Evolutionary conservation across 2,329 filamentous ascomycete genomes (phyloP).

Genomic region (Monilinia polystroma): DNA sequence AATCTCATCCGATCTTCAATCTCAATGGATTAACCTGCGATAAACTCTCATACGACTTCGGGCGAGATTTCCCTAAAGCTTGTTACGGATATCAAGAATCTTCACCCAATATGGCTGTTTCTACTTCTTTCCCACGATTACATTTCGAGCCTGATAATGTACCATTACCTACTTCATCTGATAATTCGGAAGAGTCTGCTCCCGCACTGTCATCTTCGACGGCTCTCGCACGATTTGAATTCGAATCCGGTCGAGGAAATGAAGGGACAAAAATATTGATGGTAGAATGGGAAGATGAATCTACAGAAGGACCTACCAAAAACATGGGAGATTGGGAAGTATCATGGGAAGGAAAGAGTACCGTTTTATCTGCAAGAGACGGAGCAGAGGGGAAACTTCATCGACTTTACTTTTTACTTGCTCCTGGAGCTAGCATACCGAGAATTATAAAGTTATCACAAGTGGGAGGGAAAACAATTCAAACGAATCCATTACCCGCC

Average conservation of each 20-base stretch:
- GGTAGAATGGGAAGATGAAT: constrained; percentile 78
- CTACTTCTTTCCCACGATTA: constrained; percentile 31
- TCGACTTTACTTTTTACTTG: constrained; percentile 77
- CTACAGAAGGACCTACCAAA: constrained; percentile 51
- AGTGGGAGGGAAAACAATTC: constrained; percentile 47
- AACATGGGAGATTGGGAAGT: constrained; percentile 64
- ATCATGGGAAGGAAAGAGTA: constrained; percentile 78
- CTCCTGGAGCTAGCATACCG: constrained; percentile 69
- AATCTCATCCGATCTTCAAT: not conserved
- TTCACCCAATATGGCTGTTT: constrained; percentile 31
- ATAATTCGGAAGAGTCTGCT: constrained; percentile 37
- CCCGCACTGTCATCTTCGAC: constrained; percentile 51
- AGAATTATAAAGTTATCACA: constrained; percentile 65
- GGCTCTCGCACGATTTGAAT: constrained; percentile 83
- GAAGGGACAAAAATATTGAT: constrained; percentile 89
- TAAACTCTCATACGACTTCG: not conserved
- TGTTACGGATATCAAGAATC: not conserved
- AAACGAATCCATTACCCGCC: constrained; percentile 78
- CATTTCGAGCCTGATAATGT: constrained; percentile 35
- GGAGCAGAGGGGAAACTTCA: constrained; percentile 45
- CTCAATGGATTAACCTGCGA: constrained; percentile 4
- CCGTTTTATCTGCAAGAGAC: constrained; percentile 56
- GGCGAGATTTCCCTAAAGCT: constrained; percentile 3
- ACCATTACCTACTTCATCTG: constrained; percentile 30
- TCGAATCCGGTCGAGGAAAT: constrained; percentile 72